Conservation (phyloP, 495 filamentous ascomycete species). For the Pyrenula massariospora region DNA sequence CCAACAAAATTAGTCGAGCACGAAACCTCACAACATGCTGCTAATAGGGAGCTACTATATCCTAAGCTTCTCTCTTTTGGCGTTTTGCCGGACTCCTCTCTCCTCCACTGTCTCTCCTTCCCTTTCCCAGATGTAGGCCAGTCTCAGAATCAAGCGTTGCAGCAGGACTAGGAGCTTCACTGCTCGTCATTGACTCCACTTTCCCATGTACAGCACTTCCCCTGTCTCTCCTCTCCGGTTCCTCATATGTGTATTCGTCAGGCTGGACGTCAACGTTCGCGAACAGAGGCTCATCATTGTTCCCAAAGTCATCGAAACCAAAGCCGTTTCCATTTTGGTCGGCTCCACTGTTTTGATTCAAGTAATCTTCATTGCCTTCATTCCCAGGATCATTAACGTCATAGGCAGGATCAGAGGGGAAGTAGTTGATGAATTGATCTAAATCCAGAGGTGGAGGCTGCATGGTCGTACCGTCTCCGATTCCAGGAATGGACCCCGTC, state of each 20-base stretch:
- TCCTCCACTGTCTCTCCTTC: neutral
- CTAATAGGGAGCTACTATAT: too few relatives aligned
- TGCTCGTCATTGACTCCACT: conserved; percentile 34
- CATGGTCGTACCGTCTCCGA: conserved; percentile 35
- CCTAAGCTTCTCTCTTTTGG: neutral
- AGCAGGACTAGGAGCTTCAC: conserved; percentile 33
- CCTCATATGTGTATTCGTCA: conserved; percentile 2
- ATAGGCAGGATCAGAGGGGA: conserved; percentile 11
- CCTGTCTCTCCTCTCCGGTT: conserved; percentile 8
- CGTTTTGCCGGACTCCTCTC: neutral
- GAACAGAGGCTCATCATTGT: neutral
- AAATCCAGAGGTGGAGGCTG: conserved; percentile 42
- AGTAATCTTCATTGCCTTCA: neutral
- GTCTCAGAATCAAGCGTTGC: neutral
- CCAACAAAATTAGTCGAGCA: too few relatives aligned
- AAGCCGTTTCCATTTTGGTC: neutral
- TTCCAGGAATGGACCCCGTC: conserved; percentile 65
- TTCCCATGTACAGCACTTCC: conserved; percentile 20
- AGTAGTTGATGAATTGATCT: conserved; percentile 54
- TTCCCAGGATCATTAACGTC: conserved; percentile 1
- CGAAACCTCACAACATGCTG: too few relatives aligned
- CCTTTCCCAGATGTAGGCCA: too few relatives aligned
- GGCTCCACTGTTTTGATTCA: neutral
- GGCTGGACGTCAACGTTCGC: neutral
- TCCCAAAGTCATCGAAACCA: neutral